Conservation (phyloP, 176 grass and related monocot species). For the Cocos nucifera region DNA sequence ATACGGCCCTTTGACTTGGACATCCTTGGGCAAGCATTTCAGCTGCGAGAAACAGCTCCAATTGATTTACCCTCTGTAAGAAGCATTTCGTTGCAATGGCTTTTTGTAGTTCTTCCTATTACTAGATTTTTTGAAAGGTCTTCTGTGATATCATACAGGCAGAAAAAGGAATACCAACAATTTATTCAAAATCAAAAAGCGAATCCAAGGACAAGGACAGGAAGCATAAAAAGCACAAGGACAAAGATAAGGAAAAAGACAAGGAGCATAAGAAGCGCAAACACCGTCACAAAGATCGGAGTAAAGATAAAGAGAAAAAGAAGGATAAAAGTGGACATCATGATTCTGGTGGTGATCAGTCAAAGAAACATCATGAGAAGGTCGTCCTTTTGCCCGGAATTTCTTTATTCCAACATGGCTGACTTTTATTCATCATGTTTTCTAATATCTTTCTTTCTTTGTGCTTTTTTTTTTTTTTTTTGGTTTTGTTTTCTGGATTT, state of each 20-base stretch:
- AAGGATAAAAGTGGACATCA: conserved; percentile 90
- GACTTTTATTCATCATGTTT: conserved; percentile 13
- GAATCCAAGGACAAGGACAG: conserved; percentile 86
- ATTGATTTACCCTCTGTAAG: conserved; percentile 88
- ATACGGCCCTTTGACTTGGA: conserved; percentile 77
- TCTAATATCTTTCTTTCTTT: not conserved
- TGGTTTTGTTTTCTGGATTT: not conserved
- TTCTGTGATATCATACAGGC: conserved; percentile 28
- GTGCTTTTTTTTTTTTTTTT: no score
- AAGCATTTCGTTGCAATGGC: conserved; percentile 15
- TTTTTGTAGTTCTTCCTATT: conserved; percentile 10
- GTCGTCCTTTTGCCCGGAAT: conserved; percentile 16
- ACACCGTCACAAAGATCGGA: conserved; percentile 86
- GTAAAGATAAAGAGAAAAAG: conserved; percentile 89
- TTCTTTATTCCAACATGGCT: not conserved
- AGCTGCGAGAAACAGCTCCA: conserved; percentile 72
- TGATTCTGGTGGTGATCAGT: conserved; percentile 62
- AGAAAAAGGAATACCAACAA: conserved; percentile 79
- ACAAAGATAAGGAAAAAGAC: conserved; percentile 83
- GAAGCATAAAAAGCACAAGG: conserved; percentile 93
- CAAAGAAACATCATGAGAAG: conserved; percentile 91
- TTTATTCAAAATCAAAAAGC: conserved; percentile 65
- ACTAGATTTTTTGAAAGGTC: conserved; percentile 4
- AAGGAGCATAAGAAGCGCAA: conserved; percentile 98
- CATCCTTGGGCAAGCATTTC: conserved; percentile 71